Percentiles rank a stretch among this genome's conserved stretches.
phyloP scores from a whole-genome alignment of 139 green algal genomes.

The Chlorella ohadii region DNA sequence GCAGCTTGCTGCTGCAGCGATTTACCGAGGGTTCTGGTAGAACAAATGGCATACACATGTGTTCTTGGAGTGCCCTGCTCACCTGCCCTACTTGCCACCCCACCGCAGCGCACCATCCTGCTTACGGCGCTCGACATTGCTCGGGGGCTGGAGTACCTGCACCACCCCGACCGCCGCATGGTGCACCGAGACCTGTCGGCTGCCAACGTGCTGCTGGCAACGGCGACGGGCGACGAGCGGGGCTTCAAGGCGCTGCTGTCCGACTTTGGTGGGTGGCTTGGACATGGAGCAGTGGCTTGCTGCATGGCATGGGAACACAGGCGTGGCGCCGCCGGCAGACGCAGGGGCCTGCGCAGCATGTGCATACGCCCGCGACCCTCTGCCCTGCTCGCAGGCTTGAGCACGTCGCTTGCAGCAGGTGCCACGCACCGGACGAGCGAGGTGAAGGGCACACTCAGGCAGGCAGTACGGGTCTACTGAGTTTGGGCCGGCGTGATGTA shows the following conservation, averaged over 20 bases:
- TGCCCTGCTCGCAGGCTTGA: slow-evolving; percentile 25
- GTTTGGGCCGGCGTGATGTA: too few species aligned
- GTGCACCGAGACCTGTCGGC: slow-evolving; percentile 42
- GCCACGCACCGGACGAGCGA: slow-evolving; percentile 30
- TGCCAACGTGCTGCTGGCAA: slow-evolving; percentile 36
- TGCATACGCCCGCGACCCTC: neutral
- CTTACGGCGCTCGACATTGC: slow-evolving; percentile 31
- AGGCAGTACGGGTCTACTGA: neutral
- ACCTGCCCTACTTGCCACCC: too few species aligned
- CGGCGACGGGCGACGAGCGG: slow-evolving; percentile 3
- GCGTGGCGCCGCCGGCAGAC: too few species aligned
- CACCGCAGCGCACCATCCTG: slow-evolving; percentile 19
- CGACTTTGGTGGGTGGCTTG: slow-evolving; percentile 33
- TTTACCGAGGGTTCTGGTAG: too few species aligned
- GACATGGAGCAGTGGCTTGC: too few species aligned
- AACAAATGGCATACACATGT: too few species aligned
- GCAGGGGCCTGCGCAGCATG: too few species aligned
- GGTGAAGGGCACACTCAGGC: slow-evolving; percentile 32
- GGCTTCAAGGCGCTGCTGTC: slow-evolving; percentile 31
- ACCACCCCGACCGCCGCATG: slow-evolving; percentile 24
- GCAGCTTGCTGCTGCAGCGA: too few species aligned
- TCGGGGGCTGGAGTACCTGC: slow-evolving; percentile 27
- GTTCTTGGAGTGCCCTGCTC: too few species aligned
- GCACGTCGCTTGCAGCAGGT: neutral
- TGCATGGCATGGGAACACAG: too few species aligned